Evolutionary conservation across 2,329 filamentous ascomycete species (phyloP).

Genomic region (Nannizziopsis arthrosporioides): DNA sequence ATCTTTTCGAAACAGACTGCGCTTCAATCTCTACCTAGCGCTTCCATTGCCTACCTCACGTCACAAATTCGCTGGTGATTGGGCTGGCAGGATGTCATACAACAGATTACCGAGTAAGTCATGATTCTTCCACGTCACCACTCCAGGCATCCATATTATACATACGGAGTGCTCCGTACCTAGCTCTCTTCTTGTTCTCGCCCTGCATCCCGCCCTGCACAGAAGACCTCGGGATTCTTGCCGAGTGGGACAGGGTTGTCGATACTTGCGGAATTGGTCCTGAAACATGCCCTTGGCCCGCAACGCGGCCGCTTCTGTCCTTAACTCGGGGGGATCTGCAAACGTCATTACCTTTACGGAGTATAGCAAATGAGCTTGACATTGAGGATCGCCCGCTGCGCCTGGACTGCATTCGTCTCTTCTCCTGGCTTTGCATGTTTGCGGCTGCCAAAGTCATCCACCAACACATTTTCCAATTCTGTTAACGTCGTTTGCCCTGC

Average conservation of each 20-base stretch:
- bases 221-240: background rate
- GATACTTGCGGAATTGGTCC: background rate
- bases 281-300: constrained; percentile 9
- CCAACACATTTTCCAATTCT: too few relatives aligned
- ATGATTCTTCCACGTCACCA: too few relatives aligned
- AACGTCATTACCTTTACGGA: background rate
- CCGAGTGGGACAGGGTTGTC: background rate
- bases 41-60: too few relatives aligned
- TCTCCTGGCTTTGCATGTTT: background rate
- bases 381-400: too few relatives aligned
- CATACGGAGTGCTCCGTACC: too few relatives aligned
- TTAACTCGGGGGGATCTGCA: background rate
- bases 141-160: too few relatives aligned
- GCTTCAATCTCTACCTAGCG: too few relatives aligned
- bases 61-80: background rate
- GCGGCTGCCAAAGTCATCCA: too few relatives aligned
- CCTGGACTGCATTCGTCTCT: too few relatives aligned
- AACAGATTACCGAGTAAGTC: constrained; percentile 8
- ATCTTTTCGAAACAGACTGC: too few relatives aligned
- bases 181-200: background rate
- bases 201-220: background rate
- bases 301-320: background rate
- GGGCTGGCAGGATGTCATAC: constrained; percentile 7
- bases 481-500: too few relatives aligned
- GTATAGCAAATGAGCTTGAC: too few relatives aligned